These are phyloP conservation scores for Moesziomyces sp. DNA, from an alignment of 1,284 basidiomycete species.

Conservation along the genomic window DNA sequence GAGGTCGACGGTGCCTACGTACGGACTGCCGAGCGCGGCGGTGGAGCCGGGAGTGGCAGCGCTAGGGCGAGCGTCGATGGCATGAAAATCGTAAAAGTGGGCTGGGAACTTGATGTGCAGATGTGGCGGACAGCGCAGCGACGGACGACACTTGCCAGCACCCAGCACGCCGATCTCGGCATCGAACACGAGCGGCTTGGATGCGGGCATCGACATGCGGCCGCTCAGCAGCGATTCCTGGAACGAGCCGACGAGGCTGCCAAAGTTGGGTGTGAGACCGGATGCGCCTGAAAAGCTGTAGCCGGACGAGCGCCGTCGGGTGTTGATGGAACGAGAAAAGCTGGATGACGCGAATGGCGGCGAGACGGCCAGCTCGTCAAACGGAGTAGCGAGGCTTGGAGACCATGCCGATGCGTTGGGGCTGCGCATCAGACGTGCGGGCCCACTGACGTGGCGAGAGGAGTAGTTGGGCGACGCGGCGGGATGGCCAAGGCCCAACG, in stretches of 20 bases:
- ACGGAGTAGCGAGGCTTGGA: background rate
- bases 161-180: slow-evolving; percentile 68
- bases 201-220: slow-evolving; percentile 64
- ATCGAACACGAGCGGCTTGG: slow-evolving; percentile 65
- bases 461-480: slow-evolving; percentile 4
- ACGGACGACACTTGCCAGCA: slow-evolving; percentile 44
- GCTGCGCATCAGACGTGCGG: slow-evolving; percentile 26
- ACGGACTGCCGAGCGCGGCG: slow-evolving; percentile 59
- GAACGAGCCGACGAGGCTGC: slow-evolving; percentile 67
- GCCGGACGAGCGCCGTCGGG: slow-evolving; percentile 34
- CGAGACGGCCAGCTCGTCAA: slow-evolving; percentile 15
- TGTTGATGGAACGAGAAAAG: slow-evolving; percentile 24
- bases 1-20: slow-evolving; percentile 68
- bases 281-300: slow-evolving; percentile 20
- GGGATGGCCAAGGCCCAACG: background rate
- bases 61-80: slow-evolving; percentile 15
- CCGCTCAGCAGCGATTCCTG: slow-evolving; percentile 68
- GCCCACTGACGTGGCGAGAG: slow-evolving; percentile 33
- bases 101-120: slow-evolving; percentile 66
- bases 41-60: slow-evolving; percentile 15
- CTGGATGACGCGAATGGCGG: slow-evolving; percentile 25
- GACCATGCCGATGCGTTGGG: slow-evolving; percentile 20
- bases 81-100: slow-evolving; percentile 63
- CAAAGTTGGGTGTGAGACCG: slow-evolving; percentile 42
- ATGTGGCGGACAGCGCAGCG: slow-evolving; percentile 65